Evolutionary conservation across 1,284 basidiomycete species (phyloP).

Genomic region (Trichosporon coremiiforme): DNA sequence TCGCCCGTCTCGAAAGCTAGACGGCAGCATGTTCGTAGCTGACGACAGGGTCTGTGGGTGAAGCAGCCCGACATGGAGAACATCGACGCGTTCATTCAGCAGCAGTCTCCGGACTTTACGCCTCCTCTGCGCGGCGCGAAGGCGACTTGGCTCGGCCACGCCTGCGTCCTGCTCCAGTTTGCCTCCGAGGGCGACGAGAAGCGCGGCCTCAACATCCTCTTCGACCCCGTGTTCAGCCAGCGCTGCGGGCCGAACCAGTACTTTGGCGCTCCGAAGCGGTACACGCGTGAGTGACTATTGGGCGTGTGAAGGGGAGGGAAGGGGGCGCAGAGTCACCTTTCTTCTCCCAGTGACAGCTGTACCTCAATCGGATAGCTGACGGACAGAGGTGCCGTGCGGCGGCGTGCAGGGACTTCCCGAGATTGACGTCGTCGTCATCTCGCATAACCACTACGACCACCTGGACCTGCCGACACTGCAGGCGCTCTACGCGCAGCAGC

Average conservation of each 20-base stretch:
- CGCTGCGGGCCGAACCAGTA: slow-evolving; percentile 64
- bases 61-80: slow-evolving; percentile 40
- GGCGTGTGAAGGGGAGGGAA: neutral
- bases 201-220: slow-evolving; percentile 63
- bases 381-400: slow-evolving; percentile 62
- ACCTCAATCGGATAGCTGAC: neutral
- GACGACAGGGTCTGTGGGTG: slow-evolving; percentile 24
- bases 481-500: slow-evolving; percentile 42
- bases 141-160: slow-evolving; percentile 72
- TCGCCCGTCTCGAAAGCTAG: too few species aligned
- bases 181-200: slow-evolving; percentile 55
- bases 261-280: slow-evolving; percentile 63
- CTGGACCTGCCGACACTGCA: slow-evolving; percentile 64
- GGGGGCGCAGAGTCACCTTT: too few species aligned
- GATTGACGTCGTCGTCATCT: slow-evolving; percentile 65
- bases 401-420: slow-evolving; percentile 65
- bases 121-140: slow-evolving; percentile 56
- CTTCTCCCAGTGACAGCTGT: too few species aligned
- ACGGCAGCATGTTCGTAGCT: neutral
- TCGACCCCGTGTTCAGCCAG: slow-evolving; percentile 70
- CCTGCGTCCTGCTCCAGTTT: slow-evolving; percentile 70
- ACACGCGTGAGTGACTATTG: slow-evolving; percentile 58
- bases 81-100: slow-evolving; percentile 23
- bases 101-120: slow-evolving; percentile 21
- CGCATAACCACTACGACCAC: slow-evolving; percentile 72